A percentile compares a stretch with the other conserved stretches of the same genome.
These are phyloP conservation scores for Colletotrichum acutatum DNA, from an alignment of 2,329 filamentous ascomycete genomes.

Conservation along the genomic window DNA sequence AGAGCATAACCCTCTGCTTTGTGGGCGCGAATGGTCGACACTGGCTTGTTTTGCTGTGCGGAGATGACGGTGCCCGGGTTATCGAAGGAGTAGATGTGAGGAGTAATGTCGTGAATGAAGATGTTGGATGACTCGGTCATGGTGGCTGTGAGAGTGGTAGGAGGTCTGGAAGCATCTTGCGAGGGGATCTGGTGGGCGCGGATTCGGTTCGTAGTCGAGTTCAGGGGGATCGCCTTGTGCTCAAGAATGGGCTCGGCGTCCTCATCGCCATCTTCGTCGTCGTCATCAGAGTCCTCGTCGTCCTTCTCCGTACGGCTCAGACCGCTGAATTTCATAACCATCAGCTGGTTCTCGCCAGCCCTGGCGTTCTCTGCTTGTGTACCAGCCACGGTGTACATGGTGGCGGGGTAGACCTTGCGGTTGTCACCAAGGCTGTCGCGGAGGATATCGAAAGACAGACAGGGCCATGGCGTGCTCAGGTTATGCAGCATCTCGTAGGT, in stretches of 20 bases:
- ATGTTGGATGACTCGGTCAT: slow-evolving; percentile 93
- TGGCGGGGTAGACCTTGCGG: slow-evolving; percentile 92
- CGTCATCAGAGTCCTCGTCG: slow-evolving; percentile 72
- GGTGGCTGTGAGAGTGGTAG: slow-evolving; percentile 85
- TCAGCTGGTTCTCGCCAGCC: slow-evolving; percentile 88
- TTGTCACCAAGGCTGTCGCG: slow-evolving; percentile 87
- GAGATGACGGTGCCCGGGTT: slow-evolving; percentile 84
- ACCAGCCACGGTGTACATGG: slow-evolving; percentile 93
- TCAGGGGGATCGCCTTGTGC: slow-evolving; percentile 87
- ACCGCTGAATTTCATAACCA: slow-evolving; percentile 96
- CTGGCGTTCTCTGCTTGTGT: slow-evolving; percentile 86
- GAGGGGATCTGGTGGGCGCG: slow-evolving; percentile 84
- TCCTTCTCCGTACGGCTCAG: slow-evolving; percentile 86
- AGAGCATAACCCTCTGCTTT: slow-evolving; percentile 94
- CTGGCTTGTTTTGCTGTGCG: slow-evolving; percentile 86
- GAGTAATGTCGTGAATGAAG: slow-evolving; percentile 93
- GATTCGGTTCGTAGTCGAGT: slow-evolving; percentile 92
- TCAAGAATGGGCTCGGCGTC: slow-evolving; percentile 92
- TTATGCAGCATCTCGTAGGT: slow-evolving; percentile 98
- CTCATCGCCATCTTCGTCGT: slow-evolving; percentile 78
- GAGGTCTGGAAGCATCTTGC: slow-evolving; percentile 75
- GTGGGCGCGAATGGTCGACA: slow-evolving; percentile 90
- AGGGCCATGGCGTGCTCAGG: slow-evolving; percentile 95
- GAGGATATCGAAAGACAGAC: slow-evolving; percentile 93
- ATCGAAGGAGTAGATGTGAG: slow-evolving; percentile 90